Evolutionary conservation across 1,284 basidiomycete species (phyloP), one percentile per base, ranked within the genome.

Genomic region (Pterula multifida): DNA sequence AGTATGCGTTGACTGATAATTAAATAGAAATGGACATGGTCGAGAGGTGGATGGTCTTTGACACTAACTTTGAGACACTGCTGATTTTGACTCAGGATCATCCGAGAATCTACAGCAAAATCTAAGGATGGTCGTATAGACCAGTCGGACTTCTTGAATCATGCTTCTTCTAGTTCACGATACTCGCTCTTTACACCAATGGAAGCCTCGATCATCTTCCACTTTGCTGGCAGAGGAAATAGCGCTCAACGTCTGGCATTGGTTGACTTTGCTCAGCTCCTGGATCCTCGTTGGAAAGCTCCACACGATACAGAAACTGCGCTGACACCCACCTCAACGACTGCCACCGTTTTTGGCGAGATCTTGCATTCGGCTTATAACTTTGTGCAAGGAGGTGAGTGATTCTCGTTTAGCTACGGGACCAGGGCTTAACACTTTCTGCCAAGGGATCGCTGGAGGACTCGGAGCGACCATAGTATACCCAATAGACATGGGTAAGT

Each of bases 121-220:
- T 86, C 86, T 52, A 92, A 87, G 63, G 93, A 97, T 60, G 92
- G 93, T 3, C 84, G 90, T 47, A 94, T 97, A 68, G 81, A 81
- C 64, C 84, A 87, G 63, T 75, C 78, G 21, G 87, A 90, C 64
- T 90, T 90, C 66, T 71, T 90, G 49, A 81, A 89, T 59, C 68
- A 89, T 61, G 73, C 84, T 23, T 75, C 83, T 35, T 74, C 79
- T 45, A 79, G 69, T 56, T 90, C 92, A 56, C 85, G 93, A 45
- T 95, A 95, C 65, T 85, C 87, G 32, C 74, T 91, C 49, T 95
- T 96, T 65, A 94, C 90, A 1, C 93, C 93, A 2, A 94, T 96
- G 89, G 92, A 97, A 64, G 91, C 90, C 23, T 82, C 84, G 51
- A 95, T 96, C 60, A 84, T 96, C 59, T 97, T 95, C 71, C 93